Base-by-base conservation (phyloP, 2,329 filamentous ascomycete species). In the Stagonosporopsis rhizophila region DNA sequence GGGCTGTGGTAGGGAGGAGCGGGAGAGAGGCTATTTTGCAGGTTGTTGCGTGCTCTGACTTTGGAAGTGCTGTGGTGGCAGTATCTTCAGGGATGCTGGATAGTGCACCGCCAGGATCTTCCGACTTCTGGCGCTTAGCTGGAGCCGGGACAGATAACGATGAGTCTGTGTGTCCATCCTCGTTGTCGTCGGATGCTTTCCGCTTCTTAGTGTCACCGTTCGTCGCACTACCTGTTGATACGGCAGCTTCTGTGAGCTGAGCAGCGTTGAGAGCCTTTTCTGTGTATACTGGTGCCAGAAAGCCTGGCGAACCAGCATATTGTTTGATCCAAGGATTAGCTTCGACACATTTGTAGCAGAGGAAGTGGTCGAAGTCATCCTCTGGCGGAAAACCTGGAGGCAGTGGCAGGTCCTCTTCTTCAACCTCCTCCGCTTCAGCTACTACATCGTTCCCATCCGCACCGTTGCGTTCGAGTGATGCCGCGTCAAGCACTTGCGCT, bases 311-410 rank as follows among this genome's bases (percentile, higher is more conserved):
- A 2, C 89, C 89, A 6, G 91, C 92, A 72, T 98, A 98, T 61
- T 83, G 82, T 78, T 94, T 96, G 74, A 98, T 89, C 95, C 95
- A 99, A 0, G 92, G 91, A 66, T 92, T 86, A 1, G 92, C 86
- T 37, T 93, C 87, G 14, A 96, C 84, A 67, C 95, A 99, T 72
- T 96, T 96, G 80, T 95, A 96, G 80, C 95, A 99, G 34, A 99
- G 84, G 69, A 98, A 89, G 25, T 89, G 86, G 49, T 96, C 92
- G 63, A 99, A 99, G 27, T 89, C 87, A 25, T 96, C 92, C 67
- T 98, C 94, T 0, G 84, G 82, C 0, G 95, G 95, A 65, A 99
- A 99, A 1, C 92, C 92, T 0, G 89, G 87, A 0, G 94, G 94
- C 52, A 91, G 80, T 0, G 91, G 90, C 0, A 85, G 76, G 25